A percentile compares a stretch with the other conserved stretches of the same genome.
Evolutionary conservation across 228 moss, liverwort and hornwort genomes (phyloP).

Genomic region (Sphagnum fallax): DNA sequence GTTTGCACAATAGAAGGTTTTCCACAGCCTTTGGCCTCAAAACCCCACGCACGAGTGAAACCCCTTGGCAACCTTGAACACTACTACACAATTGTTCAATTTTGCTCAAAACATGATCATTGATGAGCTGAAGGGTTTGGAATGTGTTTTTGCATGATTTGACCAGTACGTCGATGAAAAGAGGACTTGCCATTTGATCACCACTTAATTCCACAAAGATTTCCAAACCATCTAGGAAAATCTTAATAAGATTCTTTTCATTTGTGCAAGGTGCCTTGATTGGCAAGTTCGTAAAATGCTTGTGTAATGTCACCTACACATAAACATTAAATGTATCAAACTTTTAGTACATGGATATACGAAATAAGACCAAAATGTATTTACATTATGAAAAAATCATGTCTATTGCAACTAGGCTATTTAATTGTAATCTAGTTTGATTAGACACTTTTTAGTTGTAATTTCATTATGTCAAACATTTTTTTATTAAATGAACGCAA

Average conservation of each 20-base stretch:
- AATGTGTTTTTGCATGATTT: not conserved
- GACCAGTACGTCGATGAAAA: not conserved
- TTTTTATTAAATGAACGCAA: too few relatives aligned
- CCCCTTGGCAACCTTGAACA: not conserved
- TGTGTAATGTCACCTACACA: too few relatives aligned
- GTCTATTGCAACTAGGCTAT: too few relatives aligned
- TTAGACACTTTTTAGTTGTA: too few relatives aligned
- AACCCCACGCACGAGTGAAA: not conserved
- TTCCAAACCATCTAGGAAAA: not conserved
- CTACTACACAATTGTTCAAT: not conserved
- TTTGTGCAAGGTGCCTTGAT: not conserved
- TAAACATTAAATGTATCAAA: too few relatives aligned
- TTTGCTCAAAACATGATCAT: not conserved
- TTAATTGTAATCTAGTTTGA: too few relatives aligned
- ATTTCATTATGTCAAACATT: too few relatives aligned
- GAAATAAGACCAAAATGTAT: too few relatives aligned
- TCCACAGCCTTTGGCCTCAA: not conserved
- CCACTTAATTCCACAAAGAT: constrained; percentile 3
- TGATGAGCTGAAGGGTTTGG: not conserved
- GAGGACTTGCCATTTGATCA: not conserved
- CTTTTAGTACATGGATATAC: too few relatives aligned
- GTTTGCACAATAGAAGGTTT: not conserved
- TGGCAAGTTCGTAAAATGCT: too few relatives aligned
- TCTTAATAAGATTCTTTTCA: not conserved
- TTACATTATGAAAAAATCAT: too few relatives aligned